Evolutionary conservation across 179 eudicot genomes (phyloP).

Genomic region (Beta corolliflora): DNA sequence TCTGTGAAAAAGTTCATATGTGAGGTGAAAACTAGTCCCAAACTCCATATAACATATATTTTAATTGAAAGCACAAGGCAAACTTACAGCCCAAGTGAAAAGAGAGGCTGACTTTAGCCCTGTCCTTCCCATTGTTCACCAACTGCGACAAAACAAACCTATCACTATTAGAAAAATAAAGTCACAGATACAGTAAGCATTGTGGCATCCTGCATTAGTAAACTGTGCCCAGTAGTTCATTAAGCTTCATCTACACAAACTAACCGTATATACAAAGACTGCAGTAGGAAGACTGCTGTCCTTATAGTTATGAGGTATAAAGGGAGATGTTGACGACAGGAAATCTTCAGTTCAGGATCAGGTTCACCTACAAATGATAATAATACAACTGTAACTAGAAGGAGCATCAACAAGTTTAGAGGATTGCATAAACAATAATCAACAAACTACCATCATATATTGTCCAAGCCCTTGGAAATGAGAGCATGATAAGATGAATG

Average conservation of each 20-base stretch:
- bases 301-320: conserved; percentile 90
- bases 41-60: background rate
- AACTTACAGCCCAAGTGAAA: conserved; percentile 97
- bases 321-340: conserved; percentile 98
- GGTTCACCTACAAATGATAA: conserved; percentile 69
- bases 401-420: background rate
- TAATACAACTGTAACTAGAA: conserved; percentile 28
- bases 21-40: conserved; percentile 11
- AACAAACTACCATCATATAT: conserved; percentile 86
- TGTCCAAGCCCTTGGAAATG: conserved; percentile 98
- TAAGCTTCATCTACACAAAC: conserved; percentile 6
- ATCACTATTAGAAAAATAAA: conserved; percentile 1
- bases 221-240: background rate
- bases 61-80: conserved; percentile 14
- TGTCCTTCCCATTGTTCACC: conserved; percentile 93
- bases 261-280: conserved; percentile 94
- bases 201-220: background rate
- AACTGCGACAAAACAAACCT: conserved; percentile 53
- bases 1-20: conserved; percentile 45
- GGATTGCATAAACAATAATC: conserved; percentile 14
- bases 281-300: conserved; percentile 98
- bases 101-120: conserved; percentile 98
- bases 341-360: conserved; percentile 93
- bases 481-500: conserved; percentile 98
- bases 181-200: background rate